Conservation (phyloP, 345 rosid species). For the Citrus trifoliata region DNA sequence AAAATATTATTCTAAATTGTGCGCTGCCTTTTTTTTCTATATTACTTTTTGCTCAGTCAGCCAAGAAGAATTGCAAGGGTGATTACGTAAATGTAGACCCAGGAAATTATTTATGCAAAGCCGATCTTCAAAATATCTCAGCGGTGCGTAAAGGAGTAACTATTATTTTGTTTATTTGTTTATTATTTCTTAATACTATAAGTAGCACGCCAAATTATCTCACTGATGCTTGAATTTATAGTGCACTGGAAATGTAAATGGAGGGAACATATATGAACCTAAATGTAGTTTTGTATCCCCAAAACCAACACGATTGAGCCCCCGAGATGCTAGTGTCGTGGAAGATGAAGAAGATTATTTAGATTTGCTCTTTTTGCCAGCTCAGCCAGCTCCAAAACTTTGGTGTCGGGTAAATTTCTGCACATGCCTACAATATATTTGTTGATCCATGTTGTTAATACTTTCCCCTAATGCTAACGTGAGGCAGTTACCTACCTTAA, state of each 20-base stretch:
- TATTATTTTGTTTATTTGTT: neutral
- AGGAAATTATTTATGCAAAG: neutral
- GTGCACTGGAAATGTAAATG: neutral
- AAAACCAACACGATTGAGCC: neutral
- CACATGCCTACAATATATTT: neutral
- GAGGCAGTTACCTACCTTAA: too few relatives aligned
- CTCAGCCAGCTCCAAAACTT: neutral
- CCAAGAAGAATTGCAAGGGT: neutral
- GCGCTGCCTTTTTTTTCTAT: neutral
- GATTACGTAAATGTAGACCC: conserved; percentile 4
- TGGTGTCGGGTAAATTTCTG: conserved; percentile 13
- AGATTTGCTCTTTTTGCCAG: neutral
- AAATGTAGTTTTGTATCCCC: neutral
- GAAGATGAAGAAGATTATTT: neutral
- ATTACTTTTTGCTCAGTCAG: neutral
- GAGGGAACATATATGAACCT: neutral
- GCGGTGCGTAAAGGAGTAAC: neutral
- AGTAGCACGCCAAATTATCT: neutral
- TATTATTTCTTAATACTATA: neutral
- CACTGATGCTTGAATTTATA: neutral
- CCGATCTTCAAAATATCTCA: neutral
- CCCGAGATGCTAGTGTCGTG: neutral
- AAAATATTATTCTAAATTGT: neutral
- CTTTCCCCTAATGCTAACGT: too few relatives aligned
- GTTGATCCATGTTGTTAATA: too few relatives aligned